Evolutionary conservation across 495 filamentous ascomycete genomes (phyloP).

Genomic region (Trichoderma gamsii): DNA sequence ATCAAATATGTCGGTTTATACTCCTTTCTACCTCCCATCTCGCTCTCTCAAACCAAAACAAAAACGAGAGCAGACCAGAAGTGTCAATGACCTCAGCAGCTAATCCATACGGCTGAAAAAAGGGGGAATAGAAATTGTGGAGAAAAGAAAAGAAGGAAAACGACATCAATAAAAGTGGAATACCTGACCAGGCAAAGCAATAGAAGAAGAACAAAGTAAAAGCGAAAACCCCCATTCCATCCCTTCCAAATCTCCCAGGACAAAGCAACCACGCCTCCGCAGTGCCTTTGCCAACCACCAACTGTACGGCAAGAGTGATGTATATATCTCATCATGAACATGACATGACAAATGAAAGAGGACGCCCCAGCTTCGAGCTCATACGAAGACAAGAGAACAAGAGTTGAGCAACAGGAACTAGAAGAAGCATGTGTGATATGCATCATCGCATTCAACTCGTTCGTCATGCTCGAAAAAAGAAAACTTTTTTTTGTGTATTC

Average conservation of each 20-base stretch:
- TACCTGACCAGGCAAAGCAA: background rate
- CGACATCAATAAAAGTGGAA: background rate
- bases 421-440: background rate
- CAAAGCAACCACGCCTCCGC: background rate
- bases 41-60: background rate
- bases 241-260: background rate
- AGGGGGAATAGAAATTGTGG: background rate
- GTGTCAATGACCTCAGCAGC: background rate
- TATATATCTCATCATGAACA: conserved; percentile 10
- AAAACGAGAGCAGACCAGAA: background rate
- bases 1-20: conserved; percentile 7
- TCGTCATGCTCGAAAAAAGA: conserved; percentile 2
- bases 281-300: background rate
- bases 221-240: background rate
- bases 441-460: background rate
- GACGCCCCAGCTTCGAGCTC: background rate
- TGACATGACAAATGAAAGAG: conserved; percentile 9
- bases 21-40: background rate
- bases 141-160: background rate
- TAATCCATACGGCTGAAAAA: background rate
- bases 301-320: background rate
- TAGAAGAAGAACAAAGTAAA: background rate
- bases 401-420: background rate
- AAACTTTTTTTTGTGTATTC: background rate
- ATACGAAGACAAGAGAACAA: background rate